These are phyloP conservation scores for Ambrosia trifida DNA, from an alignment of 129 eudicot species.

Conservation along the genomic window DNA sequence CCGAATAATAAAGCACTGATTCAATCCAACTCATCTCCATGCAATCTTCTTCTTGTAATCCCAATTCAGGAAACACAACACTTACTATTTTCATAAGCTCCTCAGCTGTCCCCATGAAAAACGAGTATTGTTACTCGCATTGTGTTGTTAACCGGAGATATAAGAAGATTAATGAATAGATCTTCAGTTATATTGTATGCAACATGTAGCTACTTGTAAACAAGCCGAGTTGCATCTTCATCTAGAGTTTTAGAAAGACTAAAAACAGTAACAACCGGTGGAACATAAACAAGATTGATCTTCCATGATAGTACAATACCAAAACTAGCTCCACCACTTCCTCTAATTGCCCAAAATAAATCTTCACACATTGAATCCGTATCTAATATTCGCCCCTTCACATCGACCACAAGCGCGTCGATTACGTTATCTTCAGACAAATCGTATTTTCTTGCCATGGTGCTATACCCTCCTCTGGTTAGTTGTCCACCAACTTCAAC, in stretches of 20 bases:
- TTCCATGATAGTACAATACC: too few relatives aligned
- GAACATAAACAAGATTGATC: too few relatives aligned
- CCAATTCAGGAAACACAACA: not conserved
- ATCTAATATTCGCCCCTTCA: too few relatives aligned
- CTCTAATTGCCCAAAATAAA: too few relatives aligned
- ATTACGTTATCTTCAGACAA: not conserved
- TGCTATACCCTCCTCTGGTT: not conserved
- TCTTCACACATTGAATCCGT: not conserved
- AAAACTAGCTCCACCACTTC: too few relatives aligned
- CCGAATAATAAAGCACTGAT: not conserved
- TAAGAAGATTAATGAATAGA: slow-evolving; percentile 3
- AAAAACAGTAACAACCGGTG: too few relatives aligned
- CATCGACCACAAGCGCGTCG: not conserved
- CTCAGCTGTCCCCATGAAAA: slow-evolving; percentile 2
- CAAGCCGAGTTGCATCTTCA: not conserved
- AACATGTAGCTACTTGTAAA: not conserved
- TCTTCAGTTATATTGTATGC: not conserved
- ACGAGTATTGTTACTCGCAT: not conserved
- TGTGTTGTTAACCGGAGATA: too few relatives aligned
- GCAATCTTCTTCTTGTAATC: not conserved
- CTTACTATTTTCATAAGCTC: too few relatives aligned
- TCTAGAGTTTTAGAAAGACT: too few relatives aligned
- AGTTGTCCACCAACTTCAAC: not conserved
- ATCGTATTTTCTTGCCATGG: not conserved
- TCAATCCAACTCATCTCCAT: slow-evolving; percentile 8